These are phyloP conservation scores for Verticillium klebahnii DNA, from an alignment of 2,329 filamentous ascomycete genomes.

Conservation along the genomic window DNA sequence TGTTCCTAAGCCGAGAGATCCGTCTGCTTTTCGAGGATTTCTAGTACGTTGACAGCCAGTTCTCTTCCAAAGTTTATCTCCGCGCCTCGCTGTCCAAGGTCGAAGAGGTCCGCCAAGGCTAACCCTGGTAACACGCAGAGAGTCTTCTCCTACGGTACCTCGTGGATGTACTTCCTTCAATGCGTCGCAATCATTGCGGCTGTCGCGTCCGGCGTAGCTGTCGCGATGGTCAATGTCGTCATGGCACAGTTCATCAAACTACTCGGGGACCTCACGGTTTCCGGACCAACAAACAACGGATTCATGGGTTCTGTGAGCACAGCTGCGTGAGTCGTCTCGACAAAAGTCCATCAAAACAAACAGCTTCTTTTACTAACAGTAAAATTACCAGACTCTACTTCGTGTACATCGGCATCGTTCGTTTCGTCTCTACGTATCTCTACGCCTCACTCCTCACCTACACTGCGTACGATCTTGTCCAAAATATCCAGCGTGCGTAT, in stretches of 20 bases:
- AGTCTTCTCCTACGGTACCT: not conserved
- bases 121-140: not conserved
- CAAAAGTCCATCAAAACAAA: no score
- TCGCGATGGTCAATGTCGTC: slow-evolving; percentile 21
- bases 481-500: slow-evolving; percentile 41
- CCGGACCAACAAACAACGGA: slow-evolving; percentile 5
- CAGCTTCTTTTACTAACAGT: not conserved
- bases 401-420: slow-evolving; percentile 19
- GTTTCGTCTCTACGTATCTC: slow-evolving; percentile 18
- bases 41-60: not conserved
- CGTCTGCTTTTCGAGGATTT: not conserved
- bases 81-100: no score
- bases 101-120: not conserved
- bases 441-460: slow-evolving; percentile 40
- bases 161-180: not conserved
- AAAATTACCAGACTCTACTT: slow-evolving; percentile 16
- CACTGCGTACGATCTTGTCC: slow-evolving; percentile 43
- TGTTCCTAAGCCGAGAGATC: no score
- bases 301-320: slow-evolving; percentile 14
- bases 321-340: not conserved
- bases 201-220: slow-evolving; percentile 17
- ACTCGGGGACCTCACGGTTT: slow-evolving; percentile 12
- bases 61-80: no score
- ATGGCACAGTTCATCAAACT: slow-evolving; percentile 20
- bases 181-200: slow-evolving; percentile 11